These are phyloP conservation scores for Cladosporium sp. DNA, from an alignment of 2,329 filamentous ascomycete genomes.

Conservation along the genomic window DNA sequence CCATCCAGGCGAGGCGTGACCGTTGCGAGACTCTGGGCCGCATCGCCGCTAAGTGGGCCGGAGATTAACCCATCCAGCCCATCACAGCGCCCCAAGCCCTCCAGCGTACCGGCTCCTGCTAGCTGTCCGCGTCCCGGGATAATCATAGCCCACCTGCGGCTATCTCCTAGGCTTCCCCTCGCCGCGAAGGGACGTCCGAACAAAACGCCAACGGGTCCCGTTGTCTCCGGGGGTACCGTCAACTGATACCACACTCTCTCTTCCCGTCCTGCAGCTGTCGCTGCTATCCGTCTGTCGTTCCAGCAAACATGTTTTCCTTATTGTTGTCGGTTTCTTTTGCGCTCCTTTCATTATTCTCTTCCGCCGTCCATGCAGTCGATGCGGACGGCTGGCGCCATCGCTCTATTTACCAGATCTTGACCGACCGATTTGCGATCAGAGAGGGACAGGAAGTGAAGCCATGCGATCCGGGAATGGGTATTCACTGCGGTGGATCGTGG, in stretches of 20 bases:
- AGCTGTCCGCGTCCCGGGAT: constrained; percentile 1
- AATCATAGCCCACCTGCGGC: constrained; percentile 7
- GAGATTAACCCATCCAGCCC: constrained; percentile 7
- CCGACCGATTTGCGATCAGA: constrained; percentile 49
- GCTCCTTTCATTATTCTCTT: constrained; percentile 2
- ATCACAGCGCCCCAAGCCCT: background rate
- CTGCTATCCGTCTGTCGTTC: constrained; percentile 7
- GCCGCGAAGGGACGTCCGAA: constrained; percentile 2
- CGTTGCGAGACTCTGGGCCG: constrained; percentile 5
- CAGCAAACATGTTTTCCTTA: constrained; percentile 9
- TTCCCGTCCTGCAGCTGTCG: constrained; percentile 10
- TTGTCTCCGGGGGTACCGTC: background rate
- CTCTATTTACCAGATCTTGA: constrained; percentile 53
- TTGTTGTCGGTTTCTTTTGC: constrained; percentile 6
- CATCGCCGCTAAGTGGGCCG: constrained; percentile 2
- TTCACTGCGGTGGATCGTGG: constrained; percentile 35
- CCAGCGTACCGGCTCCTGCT: background rate
- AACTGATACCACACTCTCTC: background rate
- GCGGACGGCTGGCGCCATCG: constrained; percentile 32
- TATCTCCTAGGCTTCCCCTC: constrained; percentile 6
- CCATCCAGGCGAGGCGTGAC: background rate
- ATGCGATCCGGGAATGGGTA: constrained; percentile 33
- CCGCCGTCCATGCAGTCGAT: constrained; percentile 1
- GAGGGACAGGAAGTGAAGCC: constrained; percentile 40
- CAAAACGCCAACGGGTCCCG: constrained; percentile 7